A percentile compares a stretch with the other conserved stretches of the same genome.
Evolutionary conservation across 768 basidiomycete genomes (phyloP).

Genomic region (Leccinum sublutescens): DNA sequence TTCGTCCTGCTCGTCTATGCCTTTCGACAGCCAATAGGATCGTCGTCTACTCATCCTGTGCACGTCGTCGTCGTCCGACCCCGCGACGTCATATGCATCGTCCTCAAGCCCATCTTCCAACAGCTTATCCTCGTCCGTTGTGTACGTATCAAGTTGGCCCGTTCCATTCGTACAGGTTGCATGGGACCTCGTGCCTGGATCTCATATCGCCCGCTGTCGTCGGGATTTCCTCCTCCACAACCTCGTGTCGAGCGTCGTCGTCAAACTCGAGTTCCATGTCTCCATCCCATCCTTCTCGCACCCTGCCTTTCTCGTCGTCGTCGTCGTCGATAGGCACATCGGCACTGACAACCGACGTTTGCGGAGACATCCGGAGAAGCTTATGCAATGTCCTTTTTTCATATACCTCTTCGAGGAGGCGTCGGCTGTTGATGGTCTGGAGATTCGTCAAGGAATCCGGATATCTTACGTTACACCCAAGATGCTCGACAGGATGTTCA

Average conservation of each 20-base stretch:
- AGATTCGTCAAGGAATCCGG: constrained; percentile 1
- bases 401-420: constrained; percentile 67
- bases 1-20: constrained; percentile 29
- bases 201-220: constrained; percentile 60
- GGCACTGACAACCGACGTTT: constrained; percentile 15
- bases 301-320: constrained; percentile 21
- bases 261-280: constrained; percentile 34
- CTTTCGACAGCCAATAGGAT: constrained; percentile 62
- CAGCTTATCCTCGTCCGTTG: too few species aligned
- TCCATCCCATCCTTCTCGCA: constrained; percentile 39
- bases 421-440: constrained; percentile 76
- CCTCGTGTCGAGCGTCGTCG: constrained; percentile 13
- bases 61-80: constrained; percentile 12
- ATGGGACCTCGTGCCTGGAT: constrained; percentile 48
- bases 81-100: too few species aligned
- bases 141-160: constrained; percentile 28
- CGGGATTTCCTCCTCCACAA: constrained; percentile 29
- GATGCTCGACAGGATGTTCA: constrained; percentile 78
- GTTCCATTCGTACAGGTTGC: constrained; percentile 39
- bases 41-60: constrained; percentile 30
- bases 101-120: too few species aligned
- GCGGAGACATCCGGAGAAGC: constrained; percentile 44
- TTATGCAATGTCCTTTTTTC: constrained; percentile 56
- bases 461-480: constrained; percentile 80
- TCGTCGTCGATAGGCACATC: constrained; percentile 19